A percentile compares a stretch with the other conserved stretches of the same genome.
Conservation (phyloP, 495 filamentous ascomycete genomes). For the Aspergillus avenaceus region DNA sequence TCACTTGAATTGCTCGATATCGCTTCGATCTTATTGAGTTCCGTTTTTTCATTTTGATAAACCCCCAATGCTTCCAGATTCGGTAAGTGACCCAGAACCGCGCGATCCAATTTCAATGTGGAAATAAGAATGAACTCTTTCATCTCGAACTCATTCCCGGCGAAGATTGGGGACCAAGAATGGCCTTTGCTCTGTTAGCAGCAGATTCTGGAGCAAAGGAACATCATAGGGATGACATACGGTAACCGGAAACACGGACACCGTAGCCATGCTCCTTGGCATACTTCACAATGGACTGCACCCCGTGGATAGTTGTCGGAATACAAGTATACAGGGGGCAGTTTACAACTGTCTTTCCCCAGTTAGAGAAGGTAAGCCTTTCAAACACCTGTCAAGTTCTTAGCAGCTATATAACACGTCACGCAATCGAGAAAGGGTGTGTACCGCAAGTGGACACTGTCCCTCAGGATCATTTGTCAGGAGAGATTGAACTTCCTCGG, state of each 20-base stretch:
- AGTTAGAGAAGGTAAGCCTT: too few species aligned
- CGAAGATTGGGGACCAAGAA: not conserved
- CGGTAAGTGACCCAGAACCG: not conserved
- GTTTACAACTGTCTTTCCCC: not conserved
- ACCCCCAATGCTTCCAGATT: not conserved
- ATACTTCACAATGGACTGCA: not conserved
- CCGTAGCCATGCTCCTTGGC: not conserved
- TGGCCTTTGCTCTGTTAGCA: too few species aligned
- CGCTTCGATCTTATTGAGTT: not conserved
- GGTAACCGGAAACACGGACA: not conserved
- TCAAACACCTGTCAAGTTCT: too few species aligned
- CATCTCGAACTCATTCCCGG: too few species aligned
- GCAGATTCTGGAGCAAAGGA: too few species aligned
- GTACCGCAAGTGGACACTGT: too few species aligned
- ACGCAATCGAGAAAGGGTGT: too few species aligned
- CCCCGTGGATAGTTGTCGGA: not conserved
- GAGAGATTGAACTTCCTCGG: too few species aligned
- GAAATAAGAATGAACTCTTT: not conserved
- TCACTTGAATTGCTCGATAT: too few species aligned
- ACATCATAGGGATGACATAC: too few species aligned
- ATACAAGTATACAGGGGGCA: not conserved
- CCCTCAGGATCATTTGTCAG: too few species aligned
- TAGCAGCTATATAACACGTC: too few species aligned
- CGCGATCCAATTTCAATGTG: not conserved
- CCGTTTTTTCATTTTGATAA: not conserved